A percentile compares a stretch with the other conserved stretches of the same genome.
Evolutionary conservation across 495 filamentous ascomycete genomes (phyloP).

Genomic region (Penicillium cinerascens): DNA sequence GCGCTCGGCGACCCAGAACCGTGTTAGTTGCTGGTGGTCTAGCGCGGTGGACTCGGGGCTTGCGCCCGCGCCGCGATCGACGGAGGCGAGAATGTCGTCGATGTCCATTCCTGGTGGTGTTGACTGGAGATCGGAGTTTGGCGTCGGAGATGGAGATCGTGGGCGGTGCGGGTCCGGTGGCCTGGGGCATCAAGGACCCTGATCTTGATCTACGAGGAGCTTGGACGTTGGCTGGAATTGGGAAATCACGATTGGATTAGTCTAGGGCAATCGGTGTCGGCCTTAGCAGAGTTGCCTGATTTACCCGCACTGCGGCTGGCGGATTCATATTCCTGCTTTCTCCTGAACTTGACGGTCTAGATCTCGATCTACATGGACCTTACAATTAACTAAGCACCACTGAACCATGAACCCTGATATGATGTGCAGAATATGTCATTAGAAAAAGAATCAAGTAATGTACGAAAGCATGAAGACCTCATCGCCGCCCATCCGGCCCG

Average conservation of each 20-base stretch:
- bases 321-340: neutral
- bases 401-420: too few species aligned
- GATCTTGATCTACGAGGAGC: neutral
- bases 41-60: constrained; percentile 56
- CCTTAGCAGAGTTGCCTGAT: neutral
- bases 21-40: constrained; percentile 85
- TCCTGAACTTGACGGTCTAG: neutral
- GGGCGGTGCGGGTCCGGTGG: constrained; percentile 1
- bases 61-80: constrained; percentile 58
- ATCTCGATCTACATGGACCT: neutral
- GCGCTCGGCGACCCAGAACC: constrained; percentile 89
- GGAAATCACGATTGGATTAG: neutral
- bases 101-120: constrained; percentile 64
- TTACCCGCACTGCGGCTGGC: neutral
- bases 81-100: constrained; percentile 80
- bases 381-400: too few species aligned
- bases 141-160: constrained; percentile 18
- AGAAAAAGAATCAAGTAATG: neutral
- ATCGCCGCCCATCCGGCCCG: neutral
- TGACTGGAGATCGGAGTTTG: constrained; percentile 4
- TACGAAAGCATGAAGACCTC: neutral
- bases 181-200: neutral
- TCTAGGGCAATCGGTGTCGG: neutral
- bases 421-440: neutral
- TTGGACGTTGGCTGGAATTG: neutral